These are phyloP conservation scores for Fusarium liriodendri DNA, from an alignment of 2,329 filamentous ascomycete species.

Conservation along the genomic window DNA sequence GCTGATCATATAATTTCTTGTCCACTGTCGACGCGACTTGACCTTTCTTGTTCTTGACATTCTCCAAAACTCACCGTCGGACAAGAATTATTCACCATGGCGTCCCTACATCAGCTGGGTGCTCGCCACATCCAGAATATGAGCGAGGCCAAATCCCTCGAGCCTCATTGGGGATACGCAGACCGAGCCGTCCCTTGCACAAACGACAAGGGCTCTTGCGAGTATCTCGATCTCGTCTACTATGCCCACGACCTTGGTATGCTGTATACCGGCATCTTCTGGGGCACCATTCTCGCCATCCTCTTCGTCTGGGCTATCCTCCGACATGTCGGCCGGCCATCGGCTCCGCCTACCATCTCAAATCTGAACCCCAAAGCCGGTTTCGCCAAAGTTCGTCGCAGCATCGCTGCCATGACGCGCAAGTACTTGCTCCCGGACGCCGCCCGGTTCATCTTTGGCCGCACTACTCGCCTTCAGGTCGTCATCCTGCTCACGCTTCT, in stretches of 20 bases:
- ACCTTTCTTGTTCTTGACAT: background rate
- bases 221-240: slow-evolving; percentile 64
- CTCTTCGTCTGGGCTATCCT: slow-evolving; percentile 55
- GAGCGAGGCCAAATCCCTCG: slow-evolving; percentile 47
- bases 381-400: slow-evolving; percentile 46
- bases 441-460: slow-evolving; percentile 69
- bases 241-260: slow-evolving; percentile 60
- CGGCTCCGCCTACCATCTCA: slow-evolving; percentile 31
- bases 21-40: slow-evolving; percentile 1
- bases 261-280: slow-evolving; percentile 63
- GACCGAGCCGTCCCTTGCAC: slow-evolving; percentile 58
- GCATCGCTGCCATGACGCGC: slow-evolving; percentile 56
- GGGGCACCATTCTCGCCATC: slow-evolving; percentile 58
- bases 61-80: background rate
- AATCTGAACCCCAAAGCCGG: slow-evolving; percentile 39
- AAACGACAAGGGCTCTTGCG: slow-evolving; percentile 60
- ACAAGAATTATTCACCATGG: slow-evolving; percentile 19
- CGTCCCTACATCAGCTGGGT: slow-evolving; percentile 35
- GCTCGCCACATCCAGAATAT: slow-evolving; percentile 57
- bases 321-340: slow-evolving; percentile 41
- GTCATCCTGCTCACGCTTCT: slow-evolving; percentile 67
- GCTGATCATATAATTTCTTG: slow-evolving; percentile 5
- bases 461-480: slow-evolving; percentile 76
- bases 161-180: slow-evolving; percentile 61
- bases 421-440: slow-evolving; percentile 71